Conservation (phyloP, 176 grass and related monocot genomes). For the Elymus sibiricus region DNA sequence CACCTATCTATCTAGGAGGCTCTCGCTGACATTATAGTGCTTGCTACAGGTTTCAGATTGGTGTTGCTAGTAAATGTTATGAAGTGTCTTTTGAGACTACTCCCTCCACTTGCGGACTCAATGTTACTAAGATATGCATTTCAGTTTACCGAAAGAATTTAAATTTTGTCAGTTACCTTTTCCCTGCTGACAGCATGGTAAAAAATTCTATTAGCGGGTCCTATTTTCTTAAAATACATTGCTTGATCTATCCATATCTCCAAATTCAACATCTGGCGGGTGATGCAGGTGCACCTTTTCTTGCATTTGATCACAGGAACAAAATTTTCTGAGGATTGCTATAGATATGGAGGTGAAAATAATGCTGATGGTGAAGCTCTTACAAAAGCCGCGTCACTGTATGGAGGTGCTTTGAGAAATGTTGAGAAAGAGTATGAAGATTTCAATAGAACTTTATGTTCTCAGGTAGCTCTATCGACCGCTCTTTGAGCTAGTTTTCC, state of each 20-base stretch:
- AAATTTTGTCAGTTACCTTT: neutral
- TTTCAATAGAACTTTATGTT: conserved; percentile 75
- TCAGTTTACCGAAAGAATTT: neutral
- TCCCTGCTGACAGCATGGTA: neutral
- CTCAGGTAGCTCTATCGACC: conserved; percentile 50
- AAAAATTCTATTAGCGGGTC: neutral
- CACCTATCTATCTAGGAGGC: neutral
- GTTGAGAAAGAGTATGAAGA: conserved; percentile 94
- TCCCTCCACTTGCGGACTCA: neutral
- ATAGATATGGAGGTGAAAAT: conserved; percentile 90
- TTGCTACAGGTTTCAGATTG: neutral
- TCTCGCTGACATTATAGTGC: conserved; percentile 5
- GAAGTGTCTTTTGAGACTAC: neutral
- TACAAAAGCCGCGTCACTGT: conserved; percentile 69
- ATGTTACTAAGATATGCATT: neutral
- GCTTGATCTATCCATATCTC: neutral
- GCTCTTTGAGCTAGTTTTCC: too few relatives aligned
- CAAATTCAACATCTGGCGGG: conserved; percentile 13
- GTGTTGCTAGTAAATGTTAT: neutral
- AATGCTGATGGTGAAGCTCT: conserved; percentile 62
- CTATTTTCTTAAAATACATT: neutral
- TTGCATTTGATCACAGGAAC: conserved; percentile 55
- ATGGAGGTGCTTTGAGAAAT: conserved; percentile 94
- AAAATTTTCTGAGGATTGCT: conserved; percentile 99
- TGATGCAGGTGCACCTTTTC: conserved; percentile 15